Conservation (phyloP, 805 yeast genomes). For the Wickerhamomyces mucosus region DNA sequence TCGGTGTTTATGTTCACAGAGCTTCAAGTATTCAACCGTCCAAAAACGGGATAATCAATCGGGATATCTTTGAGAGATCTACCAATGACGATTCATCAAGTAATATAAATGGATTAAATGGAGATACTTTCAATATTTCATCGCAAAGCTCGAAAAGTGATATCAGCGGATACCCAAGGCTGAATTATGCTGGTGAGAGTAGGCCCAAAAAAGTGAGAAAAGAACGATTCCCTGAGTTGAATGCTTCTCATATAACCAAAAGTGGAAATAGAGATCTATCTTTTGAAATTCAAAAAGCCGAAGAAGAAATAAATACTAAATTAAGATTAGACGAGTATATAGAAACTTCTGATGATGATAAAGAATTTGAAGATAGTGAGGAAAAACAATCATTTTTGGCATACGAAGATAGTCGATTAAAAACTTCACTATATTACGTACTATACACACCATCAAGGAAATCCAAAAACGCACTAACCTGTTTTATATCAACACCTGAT, state of each 20-base stretch:
- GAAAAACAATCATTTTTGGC: slow-evolving; percentile 23
- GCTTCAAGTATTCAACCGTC: slow-evolving; percentile 31
- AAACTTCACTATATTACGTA: slow-evolving; percentile 40
- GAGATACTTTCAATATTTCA: too few species aligned
- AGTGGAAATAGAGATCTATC: slow-evolving; percentile 3
- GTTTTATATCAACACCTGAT: slow-evolving; percentile 48
- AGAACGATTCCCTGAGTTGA: too few species aligned
- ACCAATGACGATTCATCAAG: neutral
- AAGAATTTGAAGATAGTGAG: slow-evolving; percentile 4
- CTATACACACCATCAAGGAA: slow-evolving; percentile 45
- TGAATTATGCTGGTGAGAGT: too few species aligned
- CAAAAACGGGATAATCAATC: slow-evolving; percentile 30
- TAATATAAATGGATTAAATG: slow-evolving; percentile 5
- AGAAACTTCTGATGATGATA: slow-evolving; percentile 17
- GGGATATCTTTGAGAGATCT: slow-evolving; percentile 24
- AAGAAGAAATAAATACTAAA: too few species aligned
- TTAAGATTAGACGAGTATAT: too few species aligned
- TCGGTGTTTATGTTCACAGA: slow-evolving; percentile 49
- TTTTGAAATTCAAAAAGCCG: slow-evolving; percentile 16
- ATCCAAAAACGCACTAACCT: slow-evolving; percentile 34
- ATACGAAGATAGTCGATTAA: slow-evolving; percentile 38
- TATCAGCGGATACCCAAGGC: too few species aligned
- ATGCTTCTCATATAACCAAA: too few species aligned
- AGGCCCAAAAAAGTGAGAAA: too few species aligned
- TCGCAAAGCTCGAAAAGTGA: too few species aligned